Percentiles rank a stretch among this genome's conserved stretches.
These are phyloP conservation scores for Pythium monospermum DNA, from an alignment of 352 stramenopile genomes.

Conservation along the genomic window DNA sequence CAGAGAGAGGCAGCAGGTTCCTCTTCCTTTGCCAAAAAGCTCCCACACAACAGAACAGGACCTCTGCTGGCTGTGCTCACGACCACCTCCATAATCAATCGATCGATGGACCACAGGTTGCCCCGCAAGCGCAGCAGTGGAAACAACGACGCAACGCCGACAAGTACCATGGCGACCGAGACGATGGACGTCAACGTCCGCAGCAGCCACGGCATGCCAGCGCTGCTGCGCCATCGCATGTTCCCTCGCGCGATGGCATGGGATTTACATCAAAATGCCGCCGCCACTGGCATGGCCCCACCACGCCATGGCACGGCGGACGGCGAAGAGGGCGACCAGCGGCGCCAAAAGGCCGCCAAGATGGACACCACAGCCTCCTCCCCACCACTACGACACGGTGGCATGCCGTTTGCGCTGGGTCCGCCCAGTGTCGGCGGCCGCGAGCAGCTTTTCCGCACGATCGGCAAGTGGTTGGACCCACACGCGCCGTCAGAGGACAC, in stretches of 20 bases:
- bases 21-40: background rate
- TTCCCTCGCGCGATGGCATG: conserved; percentile 64
- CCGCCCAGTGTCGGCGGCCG: conserved; percentile 15
- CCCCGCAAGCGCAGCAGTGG: no score
- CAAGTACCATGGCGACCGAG: conserved; percentile 20
- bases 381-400: conserved; percentile 5
- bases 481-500: background rate
- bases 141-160: background rate
- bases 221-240: conserved; percentile 44
- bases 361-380: background rate
- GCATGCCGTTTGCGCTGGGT: background rate
- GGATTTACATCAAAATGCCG: conserved; percentile 28
- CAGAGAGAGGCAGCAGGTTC: background rate
- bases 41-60: background rate
- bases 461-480: conserved; percentile 48
- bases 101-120: background rate
- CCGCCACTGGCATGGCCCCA: no score
- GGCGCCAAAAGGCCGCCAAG: background rate
- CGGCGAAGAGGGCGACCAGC: background rate
- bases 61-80: background rate
- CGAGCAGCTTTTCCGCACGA: conserved; percentile 43
- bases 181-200: background rate
- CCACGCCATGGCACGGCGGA: no score
- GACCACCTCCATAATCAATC: background rate
- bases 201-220: background rate